Percentiles rank a stretch among this genome's conserved stretches.
Evolutionary conservation across 2,329 filamentous ascomycete genomes (phyloP).

Genomic region (Davidsoniella eucalypti): DNA sequence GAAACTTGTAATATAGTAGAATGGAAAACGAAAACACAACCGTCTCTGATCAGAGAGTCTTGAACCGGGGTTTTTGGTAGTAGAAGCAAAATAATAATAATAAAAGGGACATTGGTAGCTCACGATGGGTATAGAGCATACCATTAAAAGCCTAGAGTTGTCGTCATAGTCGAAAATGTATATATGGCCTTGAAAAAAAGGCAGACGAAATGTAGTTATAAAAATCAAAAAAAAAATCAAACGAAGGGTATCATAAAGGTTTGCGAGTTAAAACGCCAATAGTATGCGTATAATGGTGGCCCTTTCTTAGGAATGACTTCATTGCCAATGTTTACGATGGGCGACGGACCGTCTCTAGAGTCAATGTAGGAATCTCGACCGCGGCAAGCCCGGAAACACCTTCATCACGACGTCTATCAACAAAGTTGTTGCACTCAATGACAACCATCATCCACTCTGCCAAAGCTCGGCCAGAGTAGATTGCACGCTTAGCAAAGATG

Average conservation of each 20-base stretch:
- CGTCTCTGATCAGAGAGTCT: neutral
- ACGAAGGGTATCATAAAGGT: neutral
- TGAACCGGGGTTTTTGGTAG: neutral
- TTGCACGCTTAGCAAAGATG: constrained; percentile 28
- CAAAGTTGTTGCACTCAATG: constrained; percentile 65
- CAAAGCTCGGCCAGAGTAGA: constrained; percentile 55
- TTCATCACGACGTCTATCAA: constrained; percentile 58
- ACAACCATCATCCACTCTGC: constrained; percentile 66
- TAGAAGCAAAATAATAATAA: neutral
- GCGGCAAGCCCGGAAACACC: constrained; percentile 49
- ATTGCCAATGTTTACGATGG: constrained; percentile 9
- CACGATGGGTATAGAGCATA: too few relatives aligned
- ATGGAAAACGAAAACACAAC: neutral
- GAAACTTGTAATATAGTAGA: too few relatives aligned
- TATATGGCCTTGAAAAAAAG: too few relatives aligned
- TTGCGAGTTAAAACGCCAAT: neutral
- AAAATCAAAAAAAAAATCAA: neutral
- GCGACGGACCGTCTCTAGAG: constrained; percentile 26
- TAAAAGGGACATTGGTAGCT: neutral
- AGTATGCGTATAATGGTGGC: neutral
- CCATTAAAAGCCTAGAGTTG: too few relatives aligned
- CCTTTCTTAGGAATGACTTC: neutral
- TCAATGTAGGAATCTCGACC: constrained; percentile 40
- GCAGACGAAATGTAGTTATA: too few relatives aligned
- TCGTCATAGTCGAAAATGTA: too few relatives aligned